phyloP scores from a whole-genome alignment of 345 rosid genomes.

The Brassica carinata region DNA sequence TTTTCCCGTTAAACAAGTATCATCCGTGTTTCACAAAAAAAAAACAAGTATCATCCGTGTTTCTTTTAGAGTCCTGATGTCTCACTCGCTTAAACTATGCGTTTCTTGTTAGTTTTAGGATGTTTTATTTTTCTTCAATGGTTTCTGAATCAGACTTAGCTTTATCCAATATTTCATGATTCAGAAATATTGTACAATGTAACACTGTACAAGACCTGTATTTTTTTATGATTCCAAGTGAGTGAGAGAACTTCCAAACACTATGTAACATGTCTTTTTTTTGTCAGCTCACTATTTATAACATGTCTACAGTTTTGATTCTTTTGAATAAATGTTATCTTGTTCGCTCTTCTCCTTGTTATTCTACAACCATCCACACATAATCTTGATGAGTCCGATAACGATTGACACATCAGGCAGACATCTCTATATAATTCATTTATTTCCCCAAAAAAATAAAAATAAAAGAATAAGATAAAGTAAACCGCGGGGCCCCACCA shows the following conservation, averaged over 20 bases:
- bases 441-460: background rate
- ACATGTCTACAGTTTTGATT: background rate
- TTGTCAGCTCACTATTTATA: background rate
- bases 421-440: background rate
- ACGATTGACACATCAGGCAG: constrained; percentile 17
- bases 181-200: no score
- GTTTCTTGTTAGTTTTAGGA: background rate
- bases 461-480: constrained; percentile 7
- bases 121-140: background rate
- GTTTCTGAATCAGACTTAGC: background rate
- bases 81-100: background rate
- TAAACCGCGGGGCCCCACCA: background rate
- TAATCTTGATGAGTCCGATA: constrained; percentile 7
- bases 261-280: no score
- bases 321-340: background rate
- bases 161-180: background rate
- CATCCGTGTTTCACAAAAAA: no score
- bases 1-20: no score
- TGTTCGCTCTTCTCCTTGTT: background rate
- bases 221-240: no score
- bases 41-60: background rate
- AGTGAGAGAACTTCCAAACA: no score
- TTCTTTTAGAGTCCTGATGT: background rate
- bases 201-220: background rate
- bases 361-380: background rate